Conservation (phyloP, 805 yeast species). For the Clavispora carvajalis region DNA sequence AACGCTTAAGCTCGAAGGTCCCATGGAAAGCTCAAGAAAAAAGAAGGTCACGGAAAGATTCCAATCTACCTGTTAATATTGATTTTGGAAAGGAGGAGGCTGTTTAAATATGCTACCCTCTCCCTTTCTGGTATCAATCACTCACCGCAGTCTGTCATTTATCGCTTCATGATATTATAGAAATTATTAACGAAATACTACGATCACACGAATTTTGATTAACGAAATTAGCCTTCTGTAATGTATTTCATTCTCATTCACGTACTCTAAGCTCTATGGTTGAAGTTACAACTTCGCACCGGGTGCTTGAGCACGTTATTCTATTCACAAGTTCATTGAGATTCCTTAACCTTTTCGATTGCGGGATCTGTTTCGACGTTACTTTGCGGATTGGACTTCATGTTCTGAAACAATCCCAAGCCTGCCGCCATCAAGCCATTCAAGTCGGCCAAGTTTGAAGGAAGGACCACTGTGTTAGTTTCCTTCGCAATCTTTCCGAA, state of each 20-base stretch:
- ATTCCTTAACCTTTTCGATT: neutral
- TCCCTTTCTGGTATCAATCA: neutral
- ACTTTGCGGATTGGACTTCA: conserved; percentile 19
- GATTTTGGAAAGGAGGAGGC: conserved; percentile 18
- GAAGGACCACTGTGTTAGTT: conserved; percentile 70
- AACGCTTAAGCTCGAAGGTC: conserved; percentile 9
- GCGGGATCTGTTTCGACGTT: neutral
- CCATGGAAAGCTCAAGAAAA: conserved; percentile 17
- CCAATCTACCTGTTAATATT: conserved; percentile 43
- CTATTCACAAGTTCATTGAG: neutral
- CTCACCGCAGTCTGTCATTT: conserved; percentile 3
- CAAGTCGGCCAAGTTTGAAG: conserved; percentile 70
- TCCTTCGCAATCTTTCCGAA: conserved; percentile 81
- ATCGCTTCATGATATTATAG: neutral
- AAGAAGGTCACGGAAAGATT: conserved; percentile 48
- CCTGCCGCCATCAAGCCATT: conserved; percentile 75
- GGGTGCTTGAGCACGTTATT: neutral
- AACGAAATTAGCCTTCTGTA: too few relatives aligned
- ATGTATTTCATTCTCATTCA: too few relatives aligned
- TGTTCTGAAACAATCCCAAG: conserved; percentile 60
- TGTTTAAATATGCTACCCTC: neutral
- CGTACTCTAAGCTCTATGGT: too few relatives aligned
- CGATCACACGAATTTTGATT: neutral
- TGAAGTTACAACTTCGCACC: too few relatives aligned
- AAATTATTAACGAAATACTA: neutral